phyloP scores from a whole-genome alignment of 495 filamentous ascomycete species.

The Xylaria telfairii region DNA sequence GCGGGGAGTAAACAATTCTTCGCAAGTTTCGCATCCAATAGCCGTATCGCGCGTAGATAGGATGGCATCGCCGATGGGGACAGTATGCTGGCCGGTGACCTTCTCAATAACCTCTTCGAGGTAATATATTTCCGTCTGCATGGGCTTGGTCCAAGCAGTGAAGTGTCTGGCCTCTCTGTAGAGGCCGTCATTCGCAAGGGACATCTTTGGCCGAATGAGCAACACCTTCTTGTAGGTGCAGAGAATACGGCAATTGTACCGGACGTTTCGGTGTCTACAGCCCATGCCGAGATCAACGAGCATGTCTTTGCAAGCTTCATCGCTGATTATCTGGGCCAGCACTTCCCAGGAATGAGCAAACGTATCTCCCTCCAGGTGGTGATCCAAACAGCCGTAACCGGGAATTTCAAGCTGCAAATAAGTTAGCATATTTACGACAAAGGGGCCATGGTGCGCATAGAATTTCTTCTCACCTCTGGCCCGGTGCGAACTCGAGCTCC shows the following conservation, averaged over 20 bases:
- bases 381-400: conserved; percentile 69
- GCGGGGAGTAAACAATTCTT: conserved; percentile 70
- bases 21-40: conserved; percentile 69
- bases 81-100: conserved; percentile 57
- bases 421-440: neutral
- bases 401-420: conserved; percentile 22
- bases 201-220: conserved; percentile 75
- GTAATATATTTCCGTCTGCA: conserved; percentile 68
- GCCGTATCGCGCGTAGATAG: conserved; percentile 69
- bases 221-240: conserved; percentile 62
- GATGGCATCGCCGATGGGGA: conserved; percentile 71
- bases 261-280: conserved; percentile 61
- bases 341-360: conserved; percentile 74
- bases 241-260: conserved; percentile 73
- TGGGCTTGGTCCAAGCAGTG: conserved; percentile 65
- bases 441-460: neutral
- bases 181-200: conserved; percentile 71
- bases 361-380: conserved; percentile 34
- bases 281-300: conserved; percentile 72
- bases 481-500: conserved; percentile 70
- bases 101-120: conserved; percentile 62
- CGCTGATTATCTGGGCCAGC: conserved; percentile 62
- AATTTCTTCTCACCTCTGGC: conserved; percentile 41
- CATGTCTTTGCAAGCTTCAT: conserved; percentile 69
- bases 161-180: conserved; percentile 69